Evolutionary conservation across 1,284 basidiomycete genomes (phyloP).

Genomic region (Sanghuangporus weigelae): DNA sequence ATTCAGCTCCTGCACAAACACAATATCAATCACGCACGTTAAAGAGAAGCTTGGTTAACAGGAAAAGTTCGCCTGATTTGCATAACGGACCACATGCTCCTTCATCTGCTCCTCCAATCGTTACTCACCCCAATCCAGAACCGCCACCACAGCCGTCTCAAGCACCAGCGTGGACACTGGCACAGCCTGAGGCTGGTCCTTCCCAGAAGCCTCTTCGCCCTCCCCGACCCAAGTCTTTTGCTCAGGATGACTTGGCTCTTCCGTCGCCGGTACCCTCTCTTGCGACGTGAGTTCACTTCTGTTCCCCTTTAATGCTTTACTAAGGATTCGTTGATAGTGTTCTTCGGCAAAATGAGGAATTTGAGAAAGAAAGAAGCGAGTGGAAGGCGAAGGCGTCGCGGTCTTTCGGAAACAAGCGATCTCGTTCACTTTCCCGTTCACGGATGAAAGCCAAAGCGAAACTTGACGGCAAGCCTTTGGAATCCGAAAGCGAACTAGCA

Average conservation of each 20-base stretch:
- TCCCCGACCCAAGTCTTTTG: slow-evolving; percentile 36
- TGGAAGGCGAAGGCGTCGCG: slow-evolving; percentile 60
- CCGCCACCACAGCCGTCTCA: background rate
- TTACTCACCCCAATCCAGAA: background rate
- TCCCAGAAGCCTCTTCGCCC: slow-evolving; percentile 20
- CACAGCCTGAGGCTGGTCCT: slow-evolving; percentile 1
- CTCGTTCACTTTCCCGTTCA: slow-evolving; percentile 54
- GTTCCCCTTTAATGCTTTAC: background rate
- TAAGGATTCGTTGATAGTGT: slow-evolving; percentile 40
- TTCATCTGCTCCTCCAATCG: slow-evolving; percentile 7
- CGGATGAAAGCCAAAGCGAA: slow-evolving; percentile 57
- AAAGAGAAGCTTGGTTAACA: slow-evolving; percentile 1
- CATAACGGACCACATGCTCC: slow-evolving; percentile 1
- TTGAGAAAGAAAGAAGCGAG: slow-evolving; percentile 54
- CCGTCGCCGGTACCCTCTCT: slow-evolving; percentile 59
- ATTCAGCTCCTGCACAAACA: slow-evolving; percentile 10
- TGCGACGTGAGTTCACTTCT: slow-evolving; percentile 40
- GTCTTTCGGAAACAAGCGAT: slow-evolving; percentile 60
- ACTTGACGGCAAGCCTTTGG: slow-evolving; percentile 23
- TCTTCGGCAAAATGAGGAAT: slow-evolving; percentile 52
- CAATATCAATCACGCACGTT: slow-evolving; percentile 1
- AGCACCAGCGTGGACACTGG: background rate
- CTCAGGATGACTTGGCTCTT: slow-evolving; percentile 52
- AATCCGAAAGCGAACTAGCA: slow-evolving; percentile 16
- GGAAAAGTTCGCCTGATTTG: background rate